phyloP scores from a whole-genome alignment of 2,329 filamentous ascomycete genomes.

The Fusarium haematococcum region DNA sequence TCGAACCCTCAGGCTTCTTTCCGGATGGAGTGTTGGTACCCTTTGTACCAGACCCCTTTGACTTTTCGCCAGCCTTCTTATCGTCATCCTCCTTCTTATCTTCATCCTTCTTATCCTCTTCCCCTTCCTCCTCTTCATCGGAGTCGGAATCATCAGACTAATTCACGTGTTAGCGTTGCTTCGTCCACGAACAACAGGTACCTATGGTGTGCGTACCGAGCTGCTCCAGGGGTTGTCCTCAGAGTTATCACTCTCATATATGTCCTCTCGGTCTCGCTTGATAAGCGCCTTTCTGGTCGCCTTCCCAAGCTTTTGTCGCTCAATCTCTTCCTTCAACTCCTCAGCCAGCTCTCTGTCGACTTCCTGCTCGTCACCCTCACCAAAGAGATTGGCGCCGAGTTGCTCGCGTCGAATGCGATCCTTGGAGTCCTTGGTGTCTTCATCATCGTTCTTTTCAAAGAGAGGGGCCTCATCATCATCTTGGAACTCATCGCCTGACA shows the following conservation, averaged over 20 bases:
- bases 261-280: constrained; percentile 86
- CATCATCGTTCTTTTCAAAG: constrained; percentile 83
- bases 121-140: constrained; percentile 52
- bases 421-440: constrained; percentile 79
- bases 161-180: constrained; percentile 32
- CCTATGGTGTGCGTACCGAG: constrained; percentile 45
- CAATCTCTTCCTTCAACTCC: constrained; percentile 74
- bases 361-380: constrained; percentile 74
- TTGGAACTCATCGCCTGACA: constrained; percentile 81
- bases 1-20: constrained; percentile 57
- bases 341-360: constrained; percentile 81
- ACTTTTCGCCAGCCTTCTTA: constrained; percentile 69
- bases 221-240: constrained; percentile 57
- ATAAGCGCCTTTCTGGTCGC: constrained; percentile 82
- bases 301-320: constrained; percentile 79
- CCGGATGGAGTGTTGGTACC: constrained; percentile 70
- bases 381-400: constrained; percentile 87
- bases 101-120: constrained; percentile 56
- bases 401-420: constrained; percentile 83
- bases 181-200: background rate
- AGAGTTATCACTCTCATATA: constrained; percentile 80
- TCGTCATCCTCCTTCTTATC: constrained; percentile 66
- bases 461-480: constrained; percentile 86
- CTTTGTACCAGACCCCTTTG: constrained; percentile 69
- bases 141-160: constrained; percentile 63